These are phyloP conservation scores for Ustilago trichophora DNA, from an alignment of 1,284 basidiomycete species.

Conservation along the genomic window DNA sequence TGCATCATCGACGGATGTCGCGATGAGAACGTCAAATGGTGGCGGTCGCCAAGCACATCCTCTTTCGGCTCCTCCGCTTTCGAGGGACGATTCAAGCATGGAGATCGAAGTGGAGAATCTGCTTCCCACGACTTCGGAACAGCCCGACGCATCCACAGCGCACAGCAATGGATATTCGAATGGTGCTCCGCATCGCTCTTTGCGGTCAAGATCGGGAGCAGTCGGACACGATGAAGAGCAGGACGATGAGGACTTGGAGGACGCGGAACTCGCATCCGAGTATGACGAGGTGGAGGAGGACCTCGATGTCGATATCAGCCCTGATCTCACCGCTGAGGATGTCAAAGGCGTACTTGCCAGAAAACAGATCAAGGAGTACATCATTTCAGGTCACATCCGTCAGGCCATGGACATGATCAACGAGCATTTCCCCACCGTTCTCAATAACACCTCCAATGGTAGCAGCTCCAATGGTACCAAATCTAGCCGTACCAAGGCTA, in stretches of 20 bases:
- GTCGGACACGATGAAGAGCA: background rate
- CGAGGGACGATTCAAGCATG: slow-evolving; percentile 54
- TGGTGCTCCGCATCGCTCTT: background rate
- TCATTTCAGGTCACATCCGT: slow-evolving; percentile 77
- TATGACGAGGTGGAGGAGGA: slow-evolving; percentile 14
- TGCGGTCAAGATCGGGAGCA: background rate
- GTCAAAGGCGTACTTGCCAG: slow-evolving; percentile 30
- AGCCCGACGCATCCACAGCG: background rate
- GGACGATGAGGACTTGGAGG: slow-evolving; percentile 24
- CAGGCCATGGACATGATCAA: slow-evolving; percentile 76
- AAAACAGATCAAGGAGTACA: slow-evolving; percentile 72
- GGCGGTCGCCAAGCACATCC: slow-evolving; percentile 45
- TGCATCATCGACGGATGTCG: background rate
- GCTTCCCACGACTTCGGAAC: slow-evolving; percentile 39
- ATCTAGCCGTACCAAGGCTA: slow-evolving; percentile 2
- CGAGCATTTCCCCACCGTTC: slow-evolving; percentile 62
- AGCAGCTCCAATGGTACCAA: slow-evolving; percentile 8
- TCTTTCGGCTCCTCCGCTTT: slow-evolving; percentile 53
- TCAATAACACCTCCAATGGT: slow-evolving; percentile 24
- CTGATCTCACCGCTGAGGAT: slow-evolving; percentile 36
- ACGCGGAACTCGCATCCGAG: slow-evolving; percentile 26
- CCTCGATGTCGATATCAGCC: slow-evolving; percentile 30
- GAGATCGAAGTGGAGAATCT: slow-evolving; percentile 56
- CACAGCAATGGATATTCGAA: slow-evolving; percentile 29
- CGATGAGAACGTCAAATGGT: no score